These are phyloP conservation scores for Brassica rapa DNA, from an alignment of 345 rosid species.

Conservation along the genomic window DNA sequence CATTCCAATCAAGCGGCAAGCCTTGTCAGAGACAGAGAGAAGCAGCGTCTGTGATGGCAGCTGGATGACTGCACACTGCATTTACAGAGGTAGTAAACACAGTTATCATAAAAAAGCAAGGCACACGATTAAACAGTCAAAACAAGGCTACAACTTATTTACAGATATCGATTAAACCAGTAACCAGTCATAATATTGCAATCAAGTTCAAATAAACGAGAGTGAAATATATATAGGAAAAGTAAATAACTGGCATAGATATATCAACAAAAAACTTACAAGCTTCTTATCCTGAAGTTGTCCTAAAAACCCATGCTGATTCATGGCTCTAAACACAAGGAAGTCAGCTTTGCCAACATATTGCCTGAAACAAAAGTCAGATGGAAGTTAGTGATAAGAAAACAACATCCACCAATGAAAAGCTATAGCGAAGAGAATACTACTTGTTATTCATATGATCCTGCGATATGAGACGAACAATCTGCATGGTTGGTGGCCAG, in stretches of 20 bases:
- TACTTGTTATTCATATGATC: constrained; percentile 99
- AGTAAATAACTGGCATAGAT: neutral
- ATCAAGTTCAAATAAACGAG: constrained; percentile 1
- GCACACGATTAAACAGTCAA: neutral
- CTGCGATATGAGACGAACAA: constrained; percentile 93
- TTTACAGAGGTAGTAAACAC: neutral
- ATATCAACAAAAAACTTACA: constrained; percentile 54
- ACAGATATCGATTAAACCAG: neutral
- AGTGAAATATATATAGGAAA: neutral
- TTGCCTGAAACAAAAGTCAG: constrained; percentile 57
- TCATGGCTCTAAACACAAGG: constrained; percentile 95
- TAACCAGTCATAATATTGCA: neutral
- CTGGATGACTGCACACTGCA: constrained; percentile 95
- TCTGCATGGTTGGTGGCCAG: constrained; percentile 96
- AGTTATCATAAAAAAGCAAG: constrained; percentile 8
- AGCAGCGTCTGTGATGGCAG: constrained; percentile 91
- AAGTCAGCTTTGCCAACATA: constrained; percentile 97
- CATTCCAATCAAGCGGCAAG: constrained; percentile 95
- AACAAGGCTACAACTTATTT: neutral
- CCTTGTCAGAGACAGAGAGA: constrained; percentile 90
- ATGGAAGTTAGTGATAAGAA: constrained; percentile 26
- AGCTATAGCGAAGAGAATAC: constrained; percentile 23
- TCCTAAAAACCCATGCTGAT: constrained; percentile 93
- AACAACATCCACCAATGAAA: constrained; percentile 12
- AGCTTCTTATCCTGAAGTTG: constrained; percentile 98